Evolutionary conservation across 306 rosid species (phyloP).

Genomic region (Lupinus albus): DNA sequence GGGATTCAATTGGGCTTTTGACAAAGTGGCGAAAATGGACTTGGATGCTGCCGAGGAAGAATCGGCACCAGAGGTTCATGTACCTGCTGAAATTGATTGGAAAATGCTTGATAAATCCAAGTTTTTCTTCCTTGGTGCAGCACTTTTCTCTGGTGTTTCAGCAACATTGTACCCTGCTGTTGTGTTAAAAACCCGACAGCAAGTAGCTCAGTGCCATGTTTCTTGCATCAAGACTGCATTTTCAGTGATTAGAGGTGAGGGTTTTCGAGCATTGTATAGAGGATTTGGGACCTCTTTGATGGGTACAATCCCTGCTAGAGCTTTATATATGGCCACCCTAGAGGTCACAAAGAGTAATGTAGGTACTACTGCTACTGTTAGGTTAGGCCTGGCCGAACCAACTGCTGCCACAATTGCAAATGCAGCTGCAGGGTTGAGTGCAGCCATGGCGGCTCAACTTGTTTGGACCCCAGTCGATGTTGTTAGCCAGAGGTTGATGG

Average conservation of each 20-base stretch:
- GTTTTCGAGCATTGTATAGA: constrained; percentile 67
- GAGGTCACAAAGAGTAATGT: constrained; percentile 80
- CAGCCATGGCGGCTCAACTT: constrained; percentile 78
- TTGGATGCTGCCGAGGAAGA: constrained; percentile 64
- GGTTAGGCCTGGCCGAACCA: constrained; percentile 63
- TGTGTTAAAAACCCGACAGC: constrained; percentile 75
- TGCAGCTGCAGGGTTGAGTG: constrained; percentile 68
- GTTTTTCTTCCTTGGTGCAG: constrained; percentile 78
- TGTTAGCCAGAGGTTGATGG: constrained; percentile 80
- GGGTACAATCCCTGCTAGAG: constrained; percentile 82
- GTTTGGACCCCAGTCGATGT: constrained; percentile 81
- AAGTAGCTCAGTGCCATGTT: constrained; percentile 62
- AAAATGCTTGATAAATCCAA: constrained; percentile 78
- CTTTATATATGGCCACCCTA: constrained; percentile 71
- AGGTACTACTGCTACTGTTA: constrained; percentile 53
- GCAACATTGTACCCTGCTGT: constrained; percentile 65
- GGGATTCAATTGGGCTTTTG: not conserved
- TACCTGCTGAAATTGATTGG: constrained; percentile 79
- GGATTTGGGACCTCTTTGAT: constrained; percentile 79
- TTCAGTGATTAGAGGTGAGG: constrained; percentile 63
- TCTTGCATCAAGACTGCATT: constrained; percentile 56
- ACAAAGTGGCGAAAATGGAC: constrained; percentile 65
- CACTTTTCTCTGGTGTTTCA: constrained; percentile 75
- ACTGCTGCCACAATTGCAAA: constrained; percentile 62
- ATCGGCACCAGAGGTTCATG: constrained; percentile 53